phyloP scores from a whole-genome alignment of 2,329 filamentous ascomycete species.

The Cladosporium sp. region DNA sequence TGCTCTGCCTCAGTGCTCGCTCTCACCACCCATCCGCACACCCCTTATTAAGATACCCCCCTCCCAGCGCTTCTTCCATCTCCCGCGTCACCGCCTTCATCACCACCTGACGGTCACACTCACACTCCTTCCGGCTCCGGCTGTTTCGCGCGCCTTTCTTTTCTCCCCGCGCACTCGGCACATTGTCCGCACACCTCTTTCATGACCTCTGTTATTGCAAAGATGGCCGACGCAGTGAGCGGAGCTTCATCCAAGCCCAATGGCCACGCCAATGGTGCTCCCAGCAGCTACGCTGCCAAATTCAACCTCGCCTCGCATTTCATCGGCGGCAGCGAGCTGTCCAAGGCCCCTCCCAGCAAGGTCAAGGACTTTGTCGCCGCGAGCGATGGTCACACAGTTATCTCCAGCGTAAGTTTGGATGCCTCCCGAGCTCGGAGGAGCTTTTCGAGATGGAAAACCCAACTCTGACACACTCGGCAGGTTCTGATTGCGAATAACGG shows the following conservation, averaged over 20 bases:
- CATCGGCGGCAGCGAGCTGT: constrained; percentile 89
- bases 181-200: constrained; percentile 24
- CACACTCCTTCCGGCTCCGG: constrained; percentile 14
- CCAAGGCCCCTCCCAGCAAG: constrained; percentile 76
- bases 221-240: constrained; percentile 46
- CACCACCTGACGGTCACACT: not conserved
- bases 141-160: constrained; percentile 19
- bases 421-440: not conserved
- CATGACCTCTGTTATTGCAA: constrained; percentile 36
- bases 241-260: constrained; percentile 33
- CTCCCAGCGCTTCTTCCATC: constrained; percentile 12
- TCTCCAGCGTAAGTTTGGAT: constrained; percentile 79
- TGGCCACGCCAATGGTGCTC: constrained; percentile 51
- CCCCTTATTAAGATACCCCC: constrained; percentile 16
- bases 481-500: constrained; percentile 99
- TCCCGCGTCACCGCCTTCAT: not conserved
- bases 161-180: constrained; percentile 17
- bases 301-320: constrained; percentile 88
- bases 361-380: constrained; percentile 95
- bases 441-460: constrained; percentile 7
- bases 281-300: constrained; percentile 73
- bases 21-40: constrained; percentile 9
- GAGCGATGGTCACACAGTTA: constrained; percentile 94
- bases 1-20: not conserved
- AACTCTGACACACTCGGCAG: constrained; percentile 51